Percentiles rank a stretch among this genome's conserved stretches.
These are phyloP conservation scores for Schizophyllum amplum DNA, from an alignment of 1,284 basidiomycete genomes.

Conservation along the genomic window DNA sequence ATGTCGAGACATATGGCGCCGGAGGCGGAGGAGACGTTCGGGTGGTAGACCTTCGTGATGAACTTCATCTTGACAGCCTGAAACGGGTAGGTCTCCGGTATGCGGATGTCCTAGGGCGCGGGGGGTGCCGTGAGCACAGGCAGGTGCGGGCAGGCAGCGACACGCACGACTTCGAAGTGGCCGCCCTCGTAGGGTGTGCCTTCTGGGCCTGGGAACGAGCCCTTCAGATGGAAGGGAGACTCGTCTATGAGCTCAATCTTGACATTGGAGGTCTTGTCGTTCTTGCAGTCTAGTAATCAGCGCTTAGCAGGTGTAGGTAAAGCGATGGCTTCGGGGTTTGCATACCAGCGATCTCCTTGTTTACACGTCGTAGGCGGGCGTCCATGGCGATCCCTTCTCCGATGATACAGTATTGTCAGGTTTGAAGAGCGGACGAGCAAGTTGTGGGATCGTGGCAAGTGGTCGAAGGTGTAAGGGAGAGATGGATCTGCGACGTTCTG, in stretches of 20 bases:
- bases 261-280: constrained; percentile 84
- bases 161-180: constrained; percentile 82
- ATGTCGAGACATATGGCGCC: constrained; percentile 83
- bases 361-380: constrained; percentile 81
- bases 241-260: constrained; percentile 81
- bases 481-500: background rate
- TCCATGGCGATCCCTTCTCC: constrained; percentile 44
- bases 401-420: background rate
- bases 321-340: constrained; percentile 3
- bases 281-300: constrained; percentile 72
- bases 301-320: background rate
- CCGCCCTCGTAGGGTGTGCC: constrained; percentile 95
- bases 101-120: constrained; percentile 75
- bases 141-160: constrained; percentile 3
- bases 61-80: constrained; percentile 99
- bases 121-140: constrained; percentile 5
- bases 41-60: constrained; percentile 95
- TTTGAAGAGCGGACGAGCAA: background rate
- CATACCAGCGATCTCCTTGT: constrained; percentile 86
- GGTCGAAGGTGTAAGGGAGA: background rate
- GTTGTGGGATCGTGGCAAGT: background rate
- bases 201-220: constrained; percentile 87
- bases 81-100: constrained; percentile 93
- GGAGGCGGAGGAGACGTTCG: constrained; percentile 91
- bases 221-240: constrained; percentile 82